Evolutionary conservation across 768 basidiomycete species (phyloP), one percentile per base, ranked within the genome.

Genomic region (Collybia mongolica): DNA sequence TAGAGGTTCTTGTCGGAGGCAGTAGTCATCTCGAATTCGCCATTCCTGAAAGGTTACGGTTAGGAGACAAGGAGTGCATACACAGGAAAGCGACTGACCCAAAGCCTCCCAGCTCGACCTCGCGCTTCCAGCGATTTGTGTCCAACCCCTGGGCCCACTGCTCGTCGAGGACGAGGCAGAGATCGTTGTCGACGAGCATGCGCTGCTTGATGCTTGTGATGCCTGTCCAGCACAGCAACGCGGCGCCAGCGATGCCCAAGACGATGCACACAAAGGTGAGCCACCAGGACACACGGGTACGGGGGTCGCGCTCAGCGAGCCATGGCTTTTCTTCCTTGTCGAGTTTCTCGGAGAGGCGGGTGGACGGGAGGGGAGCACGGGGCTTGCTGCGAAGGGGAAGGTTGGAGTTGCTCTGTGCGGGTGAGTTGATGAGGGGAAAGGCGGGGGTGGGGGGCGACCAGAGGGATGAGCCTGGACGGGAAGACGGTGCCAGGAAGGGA

Each of bases 1-100:
- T 80, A 90, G 2, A 86, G 76, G 60, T 89, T 90, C 60, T 79
- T 81, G 12, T 72, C 51, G 1, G 75, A 75, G 8, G 64, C 58
- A 1, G 88, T 88, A 2, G 88, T 82, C 80, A 91, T 90, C 62
- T 93, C 81, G 64, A 94, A 94, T 56, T 90, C 82, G 14, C 77
- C 79, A 50, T 85, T 87, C 15, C 82, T 82, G 60, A 28, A 14
- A 9, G 3, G 12, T 7, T 7, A n/a, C 7, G 7, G 24, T 26
- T 26, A 26, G 24, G 24, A 26, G 4, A 26, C n/a, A n/a, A n/a
- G n/a, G n/a, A n/a, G n/a, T n/a, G n/a, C n/a, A 26, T 26, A 44
- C 46, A 49, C 51, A 26, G 44, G 45, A 38, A 4, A 22, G 26
- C 22, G 4, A 60, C 75, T 28, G 49, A 82, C 76, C 88, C 89